Evolutionary conservation across 352 stramenopile species (phyloP).

Genomic region (Phytophthora pseudosyringae): DNA sequence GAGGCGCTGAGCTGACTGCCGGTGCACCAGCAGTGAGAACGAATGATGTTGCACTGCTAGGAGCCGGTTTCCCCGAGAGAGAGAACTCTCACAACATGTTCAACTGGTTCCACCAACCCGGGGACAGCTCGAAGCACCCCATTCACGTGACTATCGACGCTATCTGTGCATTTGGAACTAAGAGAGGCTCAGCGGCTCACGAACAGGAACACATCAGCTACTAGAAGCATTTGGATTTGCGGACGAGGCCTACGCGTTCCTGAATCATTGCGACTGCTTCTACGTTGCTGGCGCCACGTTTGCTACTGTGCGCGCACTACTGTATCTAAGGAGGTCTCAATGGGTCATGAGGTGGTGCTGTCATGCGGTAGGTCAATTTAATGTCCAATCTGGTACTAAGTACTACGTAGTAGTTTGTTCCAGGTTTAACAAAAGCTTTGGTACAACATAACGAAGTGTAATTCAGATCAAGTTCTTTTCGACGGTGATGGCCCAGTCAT

Average conservation of each 20-base stretch:
- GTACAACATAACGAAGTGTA: too few species aligned
- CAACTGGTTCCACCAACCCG: constrained; percentile 45
- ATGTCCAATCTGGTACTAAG: too few species aligned
- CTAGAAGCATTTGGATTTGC: constrained; percentile 53
- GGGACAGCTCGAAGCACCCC: constrained; percentile 42
- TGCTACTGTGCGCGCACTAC: constrained; percentile 60
- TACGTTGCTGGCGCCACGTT: constrained; percentile 63
- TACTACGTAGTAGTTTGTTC: too few species aligned
- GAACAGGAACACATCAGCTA: neutral
- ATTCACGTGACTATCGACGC: constrained; percentile 27
- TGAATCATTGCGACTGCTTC: constrained; percentile 56
- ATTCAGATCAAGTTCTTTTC: too few species aligned
- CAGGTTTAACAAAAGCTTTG: too few species aligned
- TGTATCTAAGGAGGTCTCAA: constrained; percentile 31
- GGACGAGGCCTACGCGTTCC: constrained; percentile 65
- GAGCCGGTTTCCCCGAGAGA: constrained; percentile 21
- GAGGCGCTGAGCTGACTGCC: constrained; percentile 38
- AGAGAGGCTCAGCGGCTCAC: neutral
- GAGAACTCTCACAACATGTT: constrained; percentile 26
- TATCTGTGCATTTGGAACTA: constrained; percentile 9
- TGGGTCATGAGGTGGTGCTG: neutral
- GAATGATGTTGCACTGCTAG: constrained; percentile 51
- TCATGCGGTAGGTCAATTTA: constrained; percentile 69
- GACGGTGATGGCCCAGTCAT: too few species aligned
- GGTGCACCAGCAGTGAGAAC: constrained; percentile 45